A percentile compares a stretch with the other conserved stretches of the same genome.
Conservation (phyloP, 768 basidiomycete genomes). For the Hemileccinum impolitum region DNA sequence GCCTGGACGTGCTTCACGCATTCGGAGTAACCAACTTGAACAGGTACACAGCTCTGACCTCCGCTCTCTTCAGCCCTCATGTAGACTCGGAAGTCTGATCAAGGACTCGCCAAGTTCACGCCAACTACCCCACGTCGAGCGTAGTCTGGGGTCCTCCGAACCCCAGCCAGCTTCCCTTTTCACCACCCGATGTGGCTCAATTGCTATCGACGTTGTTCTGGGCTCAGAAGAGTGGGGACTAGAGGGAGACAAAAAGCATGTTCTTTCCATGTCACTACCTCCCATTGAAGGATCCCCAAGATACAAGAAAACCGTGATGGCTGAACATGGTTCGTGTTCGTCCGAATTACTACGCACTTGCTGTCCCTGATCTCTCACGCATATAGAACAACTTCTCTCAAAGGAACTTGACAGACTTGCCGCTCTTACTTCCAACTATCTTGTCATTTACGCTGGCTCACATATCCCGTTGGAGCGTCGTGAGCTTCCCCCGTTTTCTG, state of each 20-base stretch:
- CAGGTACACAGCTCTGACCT: slow-evolving; percentile 80
- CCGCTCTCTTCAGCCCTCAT: slow-evolving; percentile 51
- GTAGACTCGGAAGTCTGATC: slow-evolving; percentile 46
- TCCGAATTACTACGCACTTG: background rate
- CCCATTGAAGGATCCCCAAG: slow-evolving; percentile 38
- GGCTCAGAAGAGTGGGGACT: slow-evolving; percentile 36
- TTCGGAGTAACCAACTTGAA: slow-evolving; percentile 1
- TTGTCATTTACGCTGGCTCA: slow-evolving; percentile 66
- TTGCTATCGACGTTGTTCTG: slow-evolving; percentile 40
- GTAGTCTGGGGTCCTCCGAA: slow-evolving; percentile 28
- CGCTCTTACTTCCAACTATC: slow-evolving; percentile 51
- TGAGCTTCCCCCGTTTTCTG: slow-evolving; percentile 31
- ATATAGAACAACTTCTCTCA: slow-evolving; percentile 43
- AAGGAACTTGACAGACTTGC: slow-evolving; percentile 48
- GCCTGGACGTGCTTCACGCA: background rate
- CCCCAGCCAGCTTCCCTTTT: slow-evolving; percentile 42
- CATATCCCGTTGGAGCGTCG: slow-evolving; percentile 40
- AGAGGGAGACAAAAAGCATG: slow-evolving; percentile 44
- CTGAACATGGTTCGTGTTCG: slow-evolving; percentile 49
- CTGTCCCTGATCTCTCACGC: background rate
- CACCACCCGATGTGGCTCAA: slow-evolving; percentile 51
- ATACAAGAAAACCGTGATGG: slow-evolving; percentile 46
- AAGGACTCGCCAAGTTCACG: slow-evolving; percentile 49
- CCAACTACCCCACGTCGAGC: slow-evolving; percentile 59
- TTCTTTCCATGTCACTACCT: slow-evolving; percentile 57